Base-by-base conservation (phyloP, 192 early-diverging fungal genomes). In the Anaeromyces robustus region DNA sequence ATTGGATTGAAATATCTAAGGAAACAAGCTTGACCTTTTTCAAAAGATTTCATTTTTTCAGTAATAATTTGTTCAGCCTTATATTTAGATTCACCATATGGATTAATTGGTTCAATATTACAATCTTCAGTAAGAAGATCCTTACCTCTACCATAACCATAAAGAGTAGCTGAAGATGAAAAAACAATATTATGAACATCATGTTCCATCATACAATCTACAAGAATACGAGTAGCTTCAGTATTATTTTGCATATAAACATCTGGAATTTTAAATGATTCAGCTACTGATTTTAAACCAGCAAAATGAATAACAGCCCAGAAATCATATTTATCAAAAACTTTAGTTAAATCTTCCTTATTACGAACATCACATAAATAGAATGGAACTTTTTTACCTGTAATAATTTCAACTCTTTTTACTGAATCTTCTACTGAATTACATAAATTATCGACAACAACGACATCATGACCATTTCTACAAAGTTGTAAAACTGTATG, bases 51-150 rank as follows among this genome's bases (percentile, higher is more conserved):
- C 34, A 80, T 77, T 14, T 7, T 4, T 30, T 80, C 79, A 41
- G 30, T 59, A 29, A 84, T 52, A 29, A 26, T 30, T 86, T 30
- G 86, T 84, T 98, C 97, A 79, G 94, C 92, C 84, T 91, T 95
- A 22, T 96, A 87, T 81, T 98, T 98, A n/a, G 97, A 97, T 78
- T 95, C 91, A 31, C 97, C 97, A 82, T 98, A 98, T 28, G 96
- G 94, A 85, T 96, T 97, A 31, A 95, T 92, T 7, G 96, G 94
- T 12, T 88, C 85, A 29, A 90, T 88, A 29, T 83, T 83, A 78
- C 92, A 92, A 19, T 91, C 90, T 68, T 94, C 92, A 59, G 90
- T 84, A 78, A 96, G 92, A n/a, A 93, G 94, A n/a, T 77, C 79
- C 30, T 88, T 89, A 18, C 78, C 81, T 30, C 94, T 91, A 68